Conservation (phyloP, 305 asterid species). For the Fraxinus floribunda region DNA sequence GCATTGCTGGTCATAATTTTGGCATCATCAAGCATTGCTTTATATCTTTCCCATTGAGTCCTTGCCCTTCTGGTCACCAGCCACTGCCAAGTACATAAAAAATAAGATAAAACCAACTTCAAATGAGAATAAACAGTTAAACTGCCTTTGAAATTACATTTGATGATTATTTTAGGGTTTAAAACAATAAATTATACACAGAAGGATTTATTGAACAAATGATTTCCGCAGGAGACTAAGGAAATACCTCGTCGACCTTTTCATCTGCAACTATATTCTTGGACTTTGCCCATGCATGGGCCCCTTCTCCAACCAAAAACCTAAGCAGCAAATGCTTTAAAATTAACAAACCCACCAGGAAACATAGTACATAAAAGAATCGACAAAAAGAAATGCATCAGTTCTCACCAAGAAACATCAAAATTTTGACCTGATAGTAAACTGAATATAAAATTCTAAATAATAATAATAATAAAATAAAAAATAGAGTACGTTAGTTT, state of each 20-base stretch:
- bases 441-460: background rate
- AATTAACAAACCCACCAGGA: constrained; percentile 1
- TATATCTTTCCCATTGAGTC: constrained; percentile 74
- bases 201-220: background rate
- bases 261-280: constrained; percentile 55
- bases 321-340: constrained; percentile 34
- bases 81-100: constrained; percentile 53
- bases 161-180: background rate
- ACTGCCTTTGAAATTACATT: background rate
- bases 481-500: no score
- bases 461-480: no score
- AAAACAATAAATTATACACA: background rate
- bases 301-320: constrained; percentile 97
- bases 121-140: background rate
- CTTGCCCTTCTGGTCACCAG: constrained; percentile 79
- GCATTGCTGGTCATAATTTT: constrained; percentile 34
- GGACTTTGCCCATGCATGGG: constrained; percentile 76
- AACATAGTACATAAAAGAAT: background rate
- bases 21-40: constrained; percentile 75
- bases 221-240: background rate
- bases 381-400: background rate
- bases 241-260: constrained; percentile 53
- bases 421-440: constrained; percentile 11
- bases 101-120: constrained; percentile 2
- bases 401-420: background rate